Conservation (phyloP, 495 filamentous ascomycete species). For the Acidomyces sp. region DNA sequence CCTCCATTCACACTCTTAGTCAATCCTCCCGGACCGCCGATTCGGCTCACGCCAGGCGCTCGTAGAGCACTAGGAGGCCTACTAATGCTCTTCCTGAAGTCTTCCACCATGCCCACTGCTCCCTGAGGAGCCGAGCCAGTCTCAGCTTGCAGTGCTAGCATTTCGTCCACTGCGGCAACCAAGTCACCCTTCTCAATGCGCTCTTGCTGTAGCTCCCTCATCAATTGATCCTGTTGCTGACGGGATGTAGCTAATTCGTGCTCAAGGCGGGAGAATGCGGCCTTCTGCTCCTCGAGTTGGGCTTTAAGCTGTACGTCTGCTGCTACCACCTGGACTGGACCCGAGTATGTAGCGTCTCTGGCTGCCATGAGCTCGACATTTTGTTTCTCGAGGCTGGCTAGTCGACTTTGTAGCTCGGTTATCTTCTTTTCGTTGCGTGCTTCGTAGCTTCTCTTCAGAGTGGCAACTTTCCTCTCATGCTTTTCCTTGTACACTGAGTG, state of each 20-base stretch:
- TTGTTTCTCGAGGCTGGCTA: constrained; percentile 54
- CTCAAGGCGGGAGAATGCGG: constrained; percentile 52
- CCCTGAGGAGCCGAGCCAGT: constrained; percentile 1
- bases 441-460: constrained; percentile 91
- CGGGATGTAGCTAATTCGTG: constrained; percentile 53
- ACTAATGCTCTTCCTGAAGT: constrained; percentile 27
- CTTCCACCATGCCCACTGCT: constrained; percentile 23
- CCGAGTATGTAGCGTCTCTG: constrained; percentile 51
- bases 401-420: constrained; percentile 54
- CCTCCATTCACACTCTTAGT: constrained; percentile 21
- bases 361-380: constrained; percentile 58
- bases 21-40: constrained; percentile 24
- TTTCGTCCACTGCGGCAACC: constrained; percentile 82
- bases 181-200: constrained; percentile 86
- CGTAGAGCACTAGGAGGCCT: constrained; percentile 25
- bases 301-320: constrained; percentile 38
- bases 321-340: constrained; percentile 4
- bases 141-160: constrained; percentile 46
- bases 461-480: constrained; percentile 87
- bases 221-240: constrained; percentile 49
- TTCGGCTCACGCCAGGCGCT: constrained; percentile 28
- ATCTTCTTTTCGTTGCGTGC: constrained; percentile 75
- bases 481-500: constrained; percentile 92
- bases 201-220: constrained; percentile 57
- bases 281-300: constrained; percentile 41